Percentiles rank a stretch among this genome's conserved stretches.
Conservation (phyloP, 495 filamentous ascomycete species). For the Tuber indicum region DNA sequence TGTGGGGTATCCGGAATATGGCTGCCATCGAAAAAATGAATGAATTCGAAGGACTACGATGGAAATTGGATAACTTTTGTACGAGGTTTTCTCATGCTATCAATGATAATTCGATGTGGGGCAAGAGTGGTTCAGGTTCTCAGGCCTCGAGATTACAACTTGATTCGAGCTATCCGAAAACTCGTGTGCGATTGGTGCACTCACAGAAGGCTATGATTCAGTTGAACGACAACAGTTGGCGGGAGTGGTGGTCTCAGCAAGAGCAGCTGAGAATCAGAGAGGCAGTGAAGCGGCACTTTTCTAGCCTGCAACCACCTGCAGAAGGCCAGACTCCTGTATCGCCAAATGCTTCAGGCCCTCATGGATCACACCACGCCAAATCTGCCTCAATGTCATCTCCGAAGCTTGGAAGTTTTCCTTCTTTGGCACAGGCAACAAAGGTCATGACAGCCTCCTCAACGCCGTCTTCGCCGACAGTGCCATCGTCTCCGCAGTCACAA, state of each 20-base stretch:
- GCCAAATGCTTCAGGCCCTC: slow-evolving; percentile 6
- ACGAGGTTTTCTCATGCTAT: slow-evolving; percentile 23
- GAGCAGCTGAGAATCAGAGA: slow-evolving; percentile 61
- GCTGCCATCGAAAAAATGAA: slow-evolving; percentile 54
- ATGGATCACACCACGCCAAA: background rate
- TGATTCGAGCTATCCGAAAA: slow-evolving; percentile 39
- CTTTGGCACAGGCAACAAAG: slow-evolving; percentile 37
- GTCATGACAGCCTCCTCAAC: slow-evolving; percentile 48
- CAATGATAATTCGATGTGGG: slow-evolving; percentile 9
- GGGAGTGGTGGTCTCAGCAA: slow-evolving; percentile 66
- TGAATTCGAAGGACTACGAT: slow-evolving; percentile 53
- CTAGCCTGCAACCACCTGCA: slow-evolving; percentile 43
- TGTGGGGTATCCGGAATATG: slow-evolving; percentile 54
- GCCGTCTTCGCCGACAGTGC: slow-evolving; percentile 43
- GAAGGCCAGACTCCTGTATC: slow-evolving; percentile 10
- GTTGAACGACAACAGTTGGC: slow-evolving; percentile 57
- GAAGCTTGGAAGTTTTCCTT: slow-evolving; percentile 23
- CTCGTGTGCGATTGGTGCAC: slow-evolving; percentile 44
- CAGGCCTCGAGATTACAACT: slow-evolving; percentile 46
- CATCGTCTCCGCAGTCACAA: slow-evolving; percentile 19
- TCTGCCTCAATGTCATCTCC: slow-evolving; percentile 13
- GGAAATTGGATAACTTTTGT: slow-evolving; percentile 46
- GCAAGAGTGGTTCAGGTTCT: slow-evolving; percentile 33
- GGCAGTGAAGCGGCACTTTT: slow-evolving; percentile 54
- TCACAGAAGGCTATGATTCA: slow-evolving; percentile 50